These are phyloP conservation scores for Ilex asprella DNA, from an alignment of 257 asterid genomes.

Conservation along the genomic window DNA sequence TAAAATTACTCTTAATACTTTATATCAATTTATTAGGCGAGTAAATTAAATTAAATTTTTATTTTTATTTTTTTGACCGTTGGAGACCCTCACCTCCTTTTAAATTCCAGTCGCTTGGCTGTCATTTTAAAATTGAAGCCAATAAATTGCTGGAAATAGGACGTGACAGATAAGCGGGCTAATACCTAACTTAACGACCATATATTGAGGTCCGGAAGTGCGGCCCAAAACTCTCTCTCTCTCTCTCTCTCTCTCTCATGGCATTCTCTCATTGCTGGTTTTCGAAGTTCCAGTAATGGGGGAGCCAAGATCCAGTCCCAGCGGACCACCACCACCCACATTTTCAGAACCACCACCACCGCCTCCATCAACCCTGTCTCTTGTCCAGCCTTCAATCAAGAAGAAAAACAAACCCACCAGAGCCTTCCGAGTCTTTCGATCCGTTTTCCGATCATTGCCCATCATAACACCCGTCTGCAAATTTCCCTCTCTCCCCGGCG, in stretches of 20 bases:
- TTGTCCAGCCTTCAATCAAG: conserved; percentile 52
- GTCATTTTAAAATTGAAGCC: too few species aligned
- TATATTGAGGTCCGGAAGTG: too few species aligned
- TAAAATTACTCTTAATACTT: too few species aligned
- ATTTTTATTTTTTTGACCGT: too few species aligned
- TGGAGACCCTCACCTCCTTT: too few species aligned
- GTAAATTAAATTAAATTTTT: too few species aligned
- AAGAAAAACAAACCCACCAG: conserved; percentile 27
- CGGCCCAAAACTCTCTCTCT: too few species aligned
- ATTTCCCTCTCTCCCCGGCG: conserved; percentile 61
- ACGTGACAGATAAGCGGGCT: too few species aligned
- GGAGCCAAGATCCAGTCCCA: conserved; percentile 29
- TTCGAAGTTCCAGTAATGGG: conserved; percentile 49
- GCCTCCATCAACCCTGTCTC: conserved; percentile 28
- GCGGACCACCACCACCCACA: conserved; percentile 18
- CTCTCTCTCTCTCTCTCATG: conserved; percentile 5
- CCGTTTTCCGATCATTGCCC: conserved; percentile 75
- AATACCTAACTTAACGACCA: too few species aligned
- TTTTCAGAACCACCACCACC: conserved; percentile 24
- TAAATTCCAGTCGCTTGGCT: too few species aligned
- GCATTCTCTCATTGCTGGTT: conserved; percentile 32
- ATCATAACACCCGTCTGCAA: conserved; percentile 61
- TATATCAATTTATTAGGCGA: too few species aligned
- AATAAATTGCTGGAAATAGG: too few species aligned
- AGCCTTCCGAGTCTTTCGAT: conserved; percentile 51